phyloP scores from a whole-genome alignment of 352 stramenopile genomes.

The Phytophthora fragariaefolia region DNA sequence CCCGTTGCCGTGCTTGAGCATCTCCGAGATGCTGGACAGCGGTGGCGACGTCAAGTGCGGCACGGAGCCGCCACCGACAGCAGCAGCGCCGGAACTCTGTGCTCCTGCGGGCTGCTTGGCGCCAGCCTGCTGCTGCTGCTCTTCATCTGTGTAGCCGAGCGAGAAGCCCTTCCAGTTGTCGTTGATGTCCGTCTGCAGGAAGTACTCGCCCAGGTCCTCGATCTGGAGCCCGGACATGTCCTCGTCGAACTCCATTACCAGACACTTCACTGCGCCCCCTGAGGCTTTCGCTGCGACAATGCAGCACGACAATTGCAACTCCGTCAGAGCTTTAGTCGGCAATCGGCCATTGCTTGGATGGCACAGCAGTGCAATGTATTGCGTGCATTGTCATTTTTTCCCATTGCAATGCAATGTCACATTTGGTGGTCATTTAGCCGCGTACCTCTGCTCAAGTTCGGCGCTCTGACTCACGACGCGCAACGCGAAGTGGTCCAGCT shows the following conservation, averaged over 20 bases:
- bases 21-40: slow-evolving; percentile 54
- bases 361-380: background rate
- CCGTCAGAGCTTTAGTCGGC: no score
- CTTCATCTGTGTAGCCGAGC: slow-evolving; percentile 69
- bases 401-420: no score
- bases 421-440: no score
- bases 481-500: slow-evolving; percentile 31
- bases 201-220: slow-evolving; percentile 77
- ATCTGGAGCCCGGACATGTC: slow-evolving; percentile 80
- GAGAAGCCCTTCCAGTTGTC: slow-evolving; percentile 80
- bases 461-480: background rate
- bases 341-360: background rate
- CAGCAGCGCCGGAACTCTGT: slow-evolving; percentile 10
- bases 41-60: slow-evolving; percentile 48
- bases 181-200: slow-evolving; percentile 62
- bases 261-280: background rate
- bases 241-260: slow-evolving; percentile 65
- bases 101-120: slow-evolving; percentile 11
- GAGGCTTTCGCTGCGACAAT: background rate
- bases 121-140: slow-evolving; percentile 32
- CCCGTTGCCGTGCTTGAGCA: slow-evolving; percentile 46
- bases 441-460: no score
- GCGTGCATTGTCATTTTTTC: background rate
- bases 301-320: background rate
- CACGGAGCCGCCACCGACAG: slow-evolving; percentile 9